Evolutionary conservation across 495 filamentous ascomycete genomes (phyloP), one percentile per base, ranked within the genome.

Genomic region (Talaromyces thailandensis): DNA sequence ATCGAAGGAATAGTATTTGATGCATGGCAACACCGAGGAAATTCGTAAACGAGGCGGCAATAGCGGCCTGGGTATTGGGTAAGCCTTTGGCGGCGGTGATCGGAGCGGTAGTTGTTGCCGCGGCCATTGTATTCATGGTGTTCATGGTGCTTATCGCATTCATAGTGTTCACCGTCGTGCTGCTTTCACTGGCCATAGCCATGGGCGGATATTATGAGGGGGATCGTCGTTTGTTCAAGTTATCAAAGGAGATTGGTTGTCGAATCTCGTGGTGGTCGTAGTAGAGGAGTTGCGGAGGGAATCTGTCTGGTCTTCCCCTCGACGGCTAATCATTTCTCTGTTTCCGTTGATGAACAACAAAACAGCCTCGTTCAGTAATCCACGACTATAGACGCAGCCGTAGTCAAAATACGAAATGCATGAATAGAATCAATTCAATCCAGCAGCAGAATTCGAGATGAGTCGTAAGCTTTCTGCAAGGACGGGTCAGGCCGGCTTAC

Each of bases 21-120:
- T 98, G 94, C 70, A 93, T 89, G 65, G 90, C 87, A 48, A 94
- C 86, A 61, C 85, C 90, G 52, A 98, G 87, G 78, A 98, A 97
- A 71, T 85, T 79, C 66, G 77, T 80, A 67, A 80, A 80, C 37
- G 77, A 77, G 57, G 77, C 76, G 60, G 77, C 75, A 68, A 80
- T 69, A 56, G 76, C 75, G 66, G 76, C 74, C 66, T 79, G 75
- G 37, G 77, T 78, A 65, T 72, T 76, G 59, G 76, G 77, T 66
- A 76, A 65, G 67, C 72, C 70, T 69, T 68, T 73, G 65, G 76
- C 71, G 67, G 74, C 73, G 65, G 74, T 72, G 67, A 78, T 68
- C 62, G 76, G 75, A 56, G 75, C 70, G 67, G 76, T 73, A 64
- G 78, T 73, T 45, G 76, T 78, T 35, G 26, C 55, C 21, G 57